Base-by-base conservation (phyloP, 2,329 filamentous ascomycete genomes). In the Aspergillus calidoustus region DNA sequence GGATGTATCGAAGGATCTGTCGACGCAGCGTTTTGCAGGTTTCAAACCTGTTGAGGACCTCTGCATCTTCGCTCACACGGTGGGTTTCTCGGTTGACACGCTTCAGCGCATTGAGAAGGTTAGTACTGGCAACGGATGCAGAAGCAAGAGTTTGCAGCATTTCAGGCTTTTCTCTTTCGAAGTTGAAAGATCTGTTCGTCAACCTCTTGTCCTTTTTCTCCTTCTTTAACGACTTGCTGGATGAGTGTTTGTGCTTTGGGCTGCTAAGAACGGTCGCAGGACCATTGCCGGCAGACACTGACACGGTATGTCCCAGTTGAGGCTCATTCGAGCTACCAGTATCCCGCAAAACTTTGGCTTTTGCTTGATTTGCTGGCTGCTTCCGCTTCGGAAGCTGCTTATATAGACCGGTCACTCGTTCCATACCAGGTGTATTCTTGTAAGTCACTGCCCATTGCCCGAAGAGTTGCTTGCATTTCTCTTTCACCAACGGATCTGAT, bases 101-200 rank as follows among this genome's bases (percentile, higher is more conserved):
- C 75, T 95, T 93, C 43, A 99, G 82, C 1, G 89, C 87, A 72
- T 99, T 98, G 72, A 89, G 84, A 44, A 99, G 83, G 73, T 96
- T 97, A 0, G 91, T 97, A n/a, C 92, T 89, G 3, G 93, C 91
- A 44, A 98, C 91, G 0, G 92, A 93, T 0, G 93, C 88, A 51
- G 94, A 91, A 3, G 94, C 95, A 65, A 99, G 93, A n/a, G 89
- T 87, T 64, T 89, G 87, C 67, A 97, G 89, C 81, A 99, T 93
- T 63, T 90, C 84, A 0, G 91, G 91, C 76, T 94, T 94, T 76
- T 98, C 95, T 44, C 87, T 89, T 69, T 96, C 91, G 0, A 98
- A 83, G 72, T 91, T 92, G 81, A 98, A 97, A 0, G 86, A 81
- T 71, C 85, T 86, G 25, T 63, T 66, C 47, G 81, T 77, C 58